Percentiles rank a stretch among this genome's conserved stretches.
phyloP scores from a whole-genome alignment of 164 flowering plant species.

The Warburgia ugandensis region DNA sequence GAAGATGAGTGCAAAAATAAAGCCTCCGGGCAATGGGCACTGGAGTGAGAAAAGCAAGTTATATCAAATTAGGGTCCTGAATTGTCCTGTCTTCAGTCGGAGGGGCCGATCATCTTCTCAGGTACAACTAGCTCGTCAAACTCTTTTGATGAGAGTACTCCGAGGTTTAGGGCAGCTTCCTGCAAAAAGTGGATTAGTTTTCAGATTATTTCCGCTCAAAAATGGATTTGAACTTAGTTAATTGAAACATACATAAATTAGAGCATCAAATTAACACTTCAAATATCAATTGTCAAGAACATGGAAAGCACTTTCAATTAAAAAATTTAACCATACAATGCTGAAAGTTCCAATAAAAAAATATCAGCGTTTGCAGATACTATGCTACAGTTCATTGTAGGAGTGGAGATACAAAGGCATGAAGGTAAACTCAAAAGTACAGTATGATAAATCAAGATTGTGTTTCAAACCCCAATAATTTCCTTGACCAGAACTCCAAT shows the following conservation, averaged over 20 bases:
- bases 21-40: too few relatives aligned
- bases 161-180: conserved; percentile 83
- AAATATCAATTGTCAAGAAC: too few relatives aligned
- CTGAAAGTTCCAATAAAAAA: background rate
- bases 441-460: too few relatives aligned
- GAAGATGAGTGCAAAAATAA: too few relatives aligned
- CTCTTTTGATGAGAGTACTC: conserved; percentile 69
- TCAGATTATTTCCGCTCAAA: background rate
- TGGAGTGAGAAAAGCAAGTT: too few relatives aligned
- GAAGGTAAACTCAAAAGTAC: too few relatives aligned
- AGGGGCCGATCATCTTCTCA: conserved; percentile 93
- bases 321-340: background rate
- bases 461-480: too few relatives aligned
- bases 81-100: conserved; percentile 30
- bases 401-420: background rate
- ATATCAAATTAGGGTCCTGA: too few relatives aligned
- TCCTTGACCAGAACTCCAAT: too few relatives aligned
- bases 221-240: conserved; percentile 1
- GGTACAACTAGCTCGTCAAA: conserved; percentile 87
- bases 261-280: background rate
- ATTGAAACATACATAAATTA: background rate
- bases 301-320: too few relatives aligned
- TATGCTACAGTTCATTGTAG: background rate
- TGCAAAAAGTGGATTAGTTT: conserved; percentile 24
- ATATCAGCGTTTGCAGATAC: background rate